phyloP scores from a whole-genome alignment of 1,139 yeast genomes.

The Blastobotrys aristatus region DNA sequence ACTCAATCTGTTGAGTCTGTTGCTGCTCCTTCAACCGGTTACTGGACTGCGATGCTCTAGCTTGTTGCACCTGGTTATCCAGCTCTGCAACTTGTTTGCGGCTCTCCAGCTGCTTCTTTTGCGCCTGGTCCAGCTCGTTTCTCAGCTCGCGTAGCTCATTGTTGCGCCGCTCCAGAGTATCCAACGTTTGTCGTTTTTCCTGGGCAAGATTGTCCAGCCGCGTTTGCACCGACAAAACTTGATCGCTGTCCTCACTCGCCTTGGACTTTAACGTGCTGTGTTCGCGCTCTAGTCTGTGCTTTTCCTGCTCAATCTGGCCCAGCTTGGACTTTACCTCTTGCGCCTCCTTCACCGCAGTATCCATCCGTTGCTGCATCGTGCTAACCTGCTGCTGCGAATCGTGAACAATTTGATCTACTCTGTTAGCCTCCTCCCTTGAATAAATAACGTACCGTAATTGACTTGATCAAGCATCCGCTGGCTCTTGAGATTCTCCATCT shows the following conservation, averaged over 20 bases:
- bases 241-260: slow-evolving; percentile 22
- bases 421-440: background rate
- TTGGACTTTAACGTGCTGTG: slow-evolving; percentile 30
- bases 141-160: slow-evolving; percentile 47
- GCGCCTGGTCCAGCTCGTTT: slow-evolving; percentile 48
- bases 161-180: slow-evolving; percentile 42
- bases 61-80: slow-evolving; percentile 37
- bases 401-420: slow-evolving; percentile 46
- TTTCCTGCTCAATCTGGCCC: slow-evolving; percentile 30
- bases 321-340: slow-evolving; percentile 34
- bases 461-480: slow-evolving; percentile 49
- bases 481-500: slow-evolving; percentile 47
- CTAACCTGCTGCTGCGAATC: slow-evolving; percentile 36
- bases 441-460: slow-evolving; percentile 25
- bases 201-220: slow-evolving; percentile 24
- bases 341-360: slow-evolving; percentile 28
- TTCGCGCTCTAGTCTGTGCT: slow-evolving; percentile 31
- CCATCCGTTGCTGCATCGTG: slow-evolving; percentile 33
- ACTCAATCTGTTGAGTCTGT: slow-evolving; percentile 37
- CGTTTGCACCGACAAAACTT: slow-evolving; percentile 20
- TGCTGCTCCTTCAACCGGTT: slow-evolving; percentile 39
- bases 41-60: slow-evolving; percentile 34
- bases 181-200: slow-evolving; percentile 41
- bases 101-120: slow-evolving; percentile 44
- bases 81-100: slow-evolving; percentile 40